phyloP scores from a whole-genome alignment of 225 moss, liverwort and hornwort genomes.

The Sphagnum contortum region DNA sequence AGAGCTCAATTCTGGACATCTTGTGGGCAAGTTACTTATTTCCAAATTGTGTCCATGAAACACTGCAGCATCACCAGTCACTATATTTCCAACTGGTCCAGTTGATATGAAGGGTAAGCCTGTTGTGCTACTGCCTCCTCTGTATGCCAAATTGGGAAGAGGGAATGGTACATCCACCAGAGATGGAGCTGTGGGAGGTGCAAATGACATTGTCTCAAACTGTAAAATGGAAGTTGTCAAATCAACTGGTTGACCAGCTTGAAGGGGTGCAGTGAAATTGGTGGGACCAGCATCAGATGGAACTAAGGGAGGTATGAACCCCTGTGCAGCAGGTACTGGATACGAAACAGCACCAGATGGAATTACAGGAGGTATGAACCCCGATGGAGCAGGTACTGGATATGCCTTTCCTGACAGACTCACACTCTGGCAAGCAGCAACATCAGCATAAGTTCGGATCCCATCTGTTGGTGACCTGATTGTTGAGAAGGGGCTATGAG shows the following conservation, averaged over 20 bases:
- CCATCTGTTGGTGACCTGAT: slow-evolving; percentile 58
- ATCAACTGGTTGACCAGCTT: too few relatives aligned
- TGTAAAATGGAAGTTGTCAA: too few relatives aligned
- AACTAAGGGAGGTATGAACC: not conserved
- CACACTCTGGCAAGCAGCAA: slow-evolving; percentile 42
- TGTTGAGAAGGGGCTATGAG: slow-evolving; percentile 24
- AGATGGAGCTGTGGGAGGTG: slow-evolving; percentile 13
- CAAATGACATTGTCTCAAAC: not conserved
- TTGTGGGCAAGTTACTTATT: slow-evolving; percentile 7
- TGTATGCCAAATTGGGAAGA: slow-evolving; percentile 28
- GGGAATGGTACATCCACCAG: slow-evolving; percentile 30
- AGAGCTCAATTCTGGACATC: slow-evolving; percentile 16
- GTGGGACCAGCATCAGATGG: slow-evolving; percentile 1
- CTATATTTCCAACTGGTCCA: slow-evolving; percentile 11
- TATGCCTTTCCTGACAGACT: slow-evolving; percentile 10
- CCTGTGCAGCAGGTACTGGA: slow-evolving; percentile 12
- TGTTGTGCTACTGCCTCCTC: slow-evolving; percentile 15
- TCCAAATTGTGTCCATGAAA: slow-evolving; percentile 12
- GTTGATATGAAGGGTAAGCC: not conserved
- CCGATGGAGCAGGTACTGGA: slow-evolving; percentile 9
- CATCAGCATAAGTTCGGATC: slow-evolving; percentile 78
- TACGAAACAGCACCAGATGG: slow-evolving; percentile 11
- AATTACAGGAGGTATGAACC: slow-evolving; percentile 8
- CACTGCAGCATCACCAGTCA: slow-evolving; percentile 2
- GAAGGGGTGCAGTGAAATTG: too few relatives aligned